phyloP scores from a whole-genome alignment of 768 basidiomycete genomes.

The Macrolepiota albuminosa region DNA sequence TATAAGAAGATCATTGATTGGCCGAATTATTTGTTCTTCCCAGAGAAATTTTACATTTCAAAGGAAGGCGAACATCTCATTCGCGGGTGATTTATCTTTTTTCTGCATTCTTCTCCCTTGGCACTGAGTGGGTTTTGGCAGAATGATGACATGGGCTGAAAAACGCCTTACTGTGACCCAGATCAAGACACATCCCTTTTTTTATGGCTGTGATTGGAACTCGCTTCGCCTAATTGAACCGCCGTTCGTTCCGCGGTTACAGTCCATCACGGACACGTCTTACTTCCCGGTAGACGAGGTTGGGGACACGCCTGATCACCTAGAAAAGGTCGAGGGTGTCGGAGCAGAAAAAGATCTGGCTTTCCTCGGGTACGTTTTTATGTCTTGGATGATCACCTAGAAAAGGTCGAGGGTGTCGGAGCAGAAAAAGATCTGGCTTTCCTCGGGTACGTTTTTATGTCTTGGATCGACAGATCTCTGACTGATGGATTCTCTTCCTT shows the following conservation, averaged over 20 bases:
- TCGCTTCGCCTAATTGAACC: conserved; percentile 90
- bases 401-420: conserved; percentile 55
- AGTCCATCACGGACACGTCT: conserved; percentile 89
- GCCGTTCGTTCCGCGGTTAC: conserved; percentile 91
- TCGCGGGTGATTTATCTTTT: conserved; percentile 49
- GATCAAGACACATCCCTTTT: conserved; percentile 92
- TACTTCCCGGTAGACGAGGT: conserved; percentile 97
- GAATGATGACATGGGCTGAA: conserved; percentile 84
- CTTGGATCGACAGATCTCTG: neutral
- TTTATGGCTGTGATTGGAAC: conserved; percentile 93
- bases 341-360: conserved; percentile 66
- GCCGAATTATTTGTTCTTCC: conserved; percentile 87
- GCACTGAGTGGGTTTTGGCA: conserved; percentile 23
- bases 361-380: conserved; percentile 50
- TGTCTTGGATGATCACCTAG: conserved; percentile 54
- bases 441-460: conserved; percentile 42
- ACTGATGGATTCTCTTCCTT: neutral
- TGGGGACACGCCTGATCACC: conserved; percentile 58
- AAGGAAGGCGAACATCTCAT: conserved; percentile 90
- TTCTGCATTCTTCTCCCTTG: neutral
- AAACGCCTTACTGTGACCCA: conserved; percentile 74
- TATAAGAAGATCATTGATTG: conserved; percentile 99
- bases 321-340: conserved; percentile 56
- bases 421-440: conserved; percentile 68
- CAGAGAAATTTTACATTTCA: conserved; percentile 92